phyloP scores from a whole-genome alignment of 495 filamentous ascomycete genomes.

The Neurospora sp. region DNA sequence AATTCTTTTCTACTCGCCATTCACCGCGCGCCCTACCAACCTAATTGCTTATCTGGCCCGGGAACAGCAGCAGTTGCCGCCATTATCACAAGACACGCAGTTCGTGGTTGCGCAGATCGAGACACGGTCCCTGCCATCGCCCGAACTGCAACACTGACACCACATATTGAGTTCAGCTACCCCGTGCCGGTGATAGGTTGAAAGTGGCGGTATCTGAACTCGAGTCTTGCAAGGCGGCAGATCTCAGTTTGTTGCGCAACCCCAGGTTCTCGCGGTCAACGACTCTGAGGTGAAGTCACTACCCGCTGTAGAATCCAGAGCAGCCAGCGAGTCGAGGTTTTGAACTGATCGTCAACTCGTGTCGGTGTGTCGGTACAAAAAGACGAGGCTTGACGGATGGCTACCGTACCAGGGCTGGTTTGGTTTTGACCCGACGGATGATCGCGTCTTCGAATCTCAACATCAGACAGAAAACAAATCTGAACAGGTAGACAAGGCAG shows the following conservation, averaged over 20 bases:
- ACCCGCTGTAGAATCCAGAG: not conserved
- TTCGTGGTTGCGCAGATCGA: constrained; percentile 17
- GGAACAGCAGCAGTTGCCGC: constrained; percentile 2
- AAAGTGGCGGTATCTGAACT: not conserved
- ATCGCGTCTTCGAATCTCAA: not conserved
- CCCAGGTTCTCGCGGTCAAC: not conserved
- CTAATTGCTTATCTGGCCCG: not conserved
- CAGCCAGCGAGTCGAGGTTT: not conserved
- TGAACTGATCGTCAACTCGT: not conserved
- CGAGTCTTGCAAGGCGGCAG: constrained; percentile 1
- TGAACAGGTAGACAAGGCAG: not conserved
- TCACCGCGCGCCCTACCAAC: not conserved
- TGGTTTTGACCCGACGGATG: not conserved
- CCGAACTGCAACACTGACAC: constrained; percentile 13
- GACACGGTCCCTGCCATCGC: constrained; percentile 19
- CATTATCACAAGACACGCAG: constrained; percentile 3
- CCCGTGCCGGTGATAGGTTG: not conserved
- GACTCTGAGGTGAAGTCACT: not conserved
- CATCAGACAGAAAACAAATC: not conserved
- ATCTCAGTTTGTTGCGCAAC: constrained; percentile 6
- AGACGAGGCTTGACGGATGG: not conserved
- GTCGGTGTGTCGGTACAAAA: not conserved
- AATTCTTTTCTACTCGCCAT: not conserved
- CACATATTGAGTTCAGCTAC: not conserved
- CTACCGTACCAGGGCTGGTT: not conserved